Evolutionary conservation across 169 alveolate genomes (phyloP), one percentile per base, ranked within the genome.

Genomic region (Cryptosporidium sp.): DNA sequence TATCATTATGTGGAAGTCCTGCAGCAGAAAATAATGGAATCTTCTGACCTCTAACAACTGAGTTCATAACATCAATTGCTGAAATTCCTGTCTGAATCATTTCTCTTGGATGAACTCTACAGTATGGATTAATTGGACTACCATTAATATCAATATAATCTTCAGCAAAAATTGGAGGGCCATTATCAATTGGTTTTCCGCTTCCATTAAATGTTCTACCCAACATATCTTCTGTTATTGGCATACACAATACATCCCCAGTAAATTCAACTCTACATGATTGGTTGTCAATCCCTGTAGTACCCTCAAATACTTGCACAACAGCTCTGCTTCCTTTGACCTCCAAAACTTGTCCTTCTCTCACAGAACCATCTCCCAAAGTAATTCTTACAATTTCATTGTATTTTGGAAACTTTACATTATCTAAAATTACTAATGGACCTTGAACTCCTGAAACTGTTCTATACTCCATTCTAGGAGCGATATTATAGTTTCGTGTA

Each of bases 1-100:
- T 98, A 93, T 99, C 99, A 94, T 98, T 99, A 94, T 99, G 99
- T 37, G 99, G 99, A 23, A 99, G 96, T 86, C 99, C 99, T n/a
- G 99, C 99, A 44, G 99, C 99, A 29, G 99, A 97, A 95, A 99
- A 99, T 26, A 99, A 94, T n/a, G 99, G 99, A 85, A 99, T 97
- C 94, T 99, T 99, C 95, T 99, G 99, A 35, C 99, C 99, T 80
- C 99, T 94, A 58, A 99, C 99, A 75, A 99, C 97, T 21, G 99
- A 97, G 95, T 97, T 99, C 99, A 99, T 99, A 75, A 97, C 97
- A 95, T 99, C 99, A 56, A 99, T 98, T 53, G 99, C 99, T n/a
- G 99, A 97, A 73, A 99, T 97, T 51, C 99, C 99, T 14, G 99
- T 99, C 93, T 98, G 98, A 69, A 98, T 97, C 99, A 98, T 98